These are phyloP conservation scores for Trypanosoma brucei DNA, from an alignment of 208 protist genomes.

Conservation along the genomic window DNA sequence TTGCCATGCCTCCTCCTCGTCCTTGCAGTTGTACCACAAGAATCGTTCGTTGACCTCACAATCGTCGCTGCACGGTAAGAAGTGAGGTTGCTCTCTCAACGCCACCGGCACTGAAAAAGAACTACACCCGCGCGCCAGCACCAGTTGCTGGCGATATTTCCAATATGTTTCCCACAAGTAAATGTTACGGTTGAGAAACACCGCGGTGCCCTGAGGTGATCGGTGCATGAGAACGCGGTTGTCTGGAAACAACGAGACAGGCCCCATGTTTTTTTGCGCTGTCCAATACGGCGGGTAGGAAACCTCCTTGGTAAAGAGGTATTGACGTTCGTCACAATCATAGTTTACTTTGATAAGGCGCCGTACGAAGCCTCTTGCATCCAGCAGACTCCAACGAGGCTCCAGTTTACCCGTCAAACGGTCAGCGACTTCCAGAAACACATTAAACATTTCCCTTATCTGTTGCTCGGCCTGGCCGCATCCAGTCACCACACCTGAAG, in stretches of 20 bases:
- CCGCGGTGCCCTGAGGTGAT: constrained; percentile 3
- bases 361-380: constrained; percentile 56
- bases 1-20: constrained; percentile 53
- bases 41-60: constrained; percentile 65
- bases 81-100: constrained; percentile 15
- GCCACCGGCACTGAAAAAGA: constrained; percentile 33
- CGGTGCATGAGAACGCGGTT: constrained; percentile 25
- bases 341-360: constrained; percentile 41
- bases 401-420: constrained; percentile 59
- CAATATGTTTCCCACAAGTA: constrained; percentile 63
- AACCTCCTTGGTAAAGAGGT: constrained; percentile 43
- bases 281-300: constrained; percentile 45
- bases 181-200: constrained; percentile 53
- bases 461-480: not conserved
- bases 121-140: constrained; percentile 25
- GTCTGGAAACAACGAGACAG: constrained; percentile 33
- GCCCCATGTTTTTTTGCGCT: constrained; percentile 18
- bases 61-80: constrained; percentile 57
- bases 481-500: too few relatives aligned
- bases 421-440: constrained; percentile 50
- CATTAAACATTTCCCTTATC: constrained; percentile 29
- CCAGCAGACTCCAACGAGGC: constrained; percentile 43
- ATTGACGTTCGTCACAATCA: constrained; percentile 31
- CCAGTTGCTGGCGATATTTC: constrained; percentile 41
- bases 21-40: constrained; percentile 42